A percentile compares a stretch with the other conserved stretches of the same genome.
phyloP scores from a whole-genome alignment of 1,284 basidiomycete genomes.

The Trametes hirsuta region DNA sequence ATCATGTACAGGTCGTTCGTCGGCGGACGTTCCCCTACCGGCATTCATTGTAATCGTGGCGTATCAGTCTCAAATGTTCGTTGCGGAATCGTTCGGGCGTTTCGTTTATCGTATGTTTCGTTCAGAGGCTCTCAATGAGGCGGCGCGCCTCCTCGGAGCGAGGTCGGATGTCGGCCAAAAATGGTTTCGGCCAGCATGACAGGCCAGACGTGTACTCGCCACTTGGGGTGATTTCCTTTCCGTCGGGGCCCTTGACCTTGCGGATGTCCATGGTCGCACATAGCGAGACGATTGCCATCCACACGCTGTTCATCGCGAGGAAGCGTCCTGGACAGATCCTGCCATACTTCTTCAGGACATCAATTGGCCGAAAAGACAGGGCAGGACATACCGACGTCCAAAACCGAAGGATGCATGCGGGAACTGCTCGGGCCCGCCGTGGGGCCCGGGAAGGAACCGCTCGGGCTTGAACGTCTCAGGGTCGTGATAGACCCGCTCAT shows the following conservation, averaged over 20 bases:
- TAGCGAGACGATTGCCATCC: conserved; percentile 27
- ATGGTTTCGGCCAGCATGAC: conserved; percentile 28
- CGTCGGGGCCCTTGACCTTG: conserved; percentile 20
- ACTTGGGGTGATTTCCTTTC: conserved; percentile 23
- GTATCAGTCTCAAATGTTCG: neutral
- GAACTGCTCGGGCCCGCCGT: conserved; percentile 15
- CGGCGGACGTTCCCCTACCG: neutral
- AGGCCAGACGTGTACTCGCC: conserved; percentile 25
- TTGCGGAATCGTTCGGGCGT: neutral
- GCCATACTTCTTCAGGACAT: neutral
- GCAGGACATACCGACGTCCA: conserved; percentile 26
- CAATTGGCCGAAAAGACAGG: neutral
- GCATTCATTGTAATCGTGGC: neutral
- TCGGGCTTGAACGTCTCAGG: conserved; percentile 28
- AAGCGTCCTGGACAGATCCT: conserved; percentile 29
- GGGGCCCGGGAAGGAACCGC: conserved; percentile 22
- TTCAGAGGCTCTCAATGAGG: conserved; percentile 13
- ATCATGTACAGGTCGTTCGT: neutral
- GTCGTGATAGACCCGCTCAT: conserved; percentile 25
- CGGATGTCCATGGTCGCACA: conserved; percentile 28
- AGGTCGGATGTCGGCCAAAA: conserved; percentile 29
- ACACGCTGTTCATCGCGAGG: conserved; percentile 28
- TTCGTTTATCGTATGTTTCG: neutral
- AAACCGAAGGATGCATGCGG: conserved; percentile 29
- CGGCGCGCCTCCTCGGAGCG: conserved; percentile 27